A percentile compares a stretch with the other conserved stretches of the same genome.
Evolutionary conservation across 805 yeast species (phyloP).

Genomic region (Wickerhamomyces rabaulensis): DNA sequence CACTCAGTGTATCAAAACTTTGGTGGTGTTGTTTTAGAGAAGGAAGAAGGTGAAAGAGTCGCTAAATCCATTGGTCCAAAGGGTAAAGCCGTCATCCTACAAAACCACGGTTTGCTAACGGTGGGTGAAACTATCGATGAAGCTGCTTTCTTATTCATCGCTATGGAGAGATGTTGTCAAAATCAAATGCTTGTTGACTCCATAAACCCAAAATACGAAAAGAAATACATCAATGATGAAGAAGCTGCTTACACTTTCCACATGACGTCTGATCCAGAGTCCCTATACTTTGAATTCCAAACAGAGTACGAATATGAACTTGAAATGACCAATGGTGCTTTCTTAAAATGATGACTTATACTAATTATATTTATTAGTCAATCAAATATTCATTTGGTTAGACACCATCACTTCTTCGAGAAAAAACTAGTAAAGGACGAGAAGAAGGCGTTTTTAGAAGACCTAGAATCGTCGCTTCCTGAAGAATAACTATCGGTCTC

Average conservation of each 20-base stretch:
- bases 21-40: conserved; percentile 75
- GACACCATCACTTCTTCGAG: no score
- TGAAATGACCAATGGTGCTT: conserved; percentile 23
- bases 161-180: conserved; percentile 61
- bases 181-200: conserved; percentile 63
- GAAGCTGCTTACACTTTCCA: conserved; percentile 64
- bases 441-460: no score
- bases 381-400: no score
- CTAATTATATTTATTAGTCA: no score
- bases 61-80: conserved; percentile 52
- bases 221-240: conserved; percentile 45
- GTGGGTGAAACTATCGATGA: conserved; percentile 69
- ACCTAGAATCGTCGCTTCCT: no score
- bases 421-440: no score
- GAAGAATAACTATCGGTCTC: no score
- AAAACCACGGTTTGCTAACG: conserved; percentile 70
- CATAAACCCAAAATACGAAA: conserved; percentile 31
- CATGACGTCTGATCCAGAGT: conserved; percentile 58
- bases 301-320: conserved; percentile 55
- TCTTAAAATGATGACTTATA: conserved; percentile 10
- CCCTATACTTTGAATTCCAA: conserved; percentile 69
- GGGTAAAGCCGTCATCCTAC: conserved; percentile 52
- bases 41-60: conserved; percentile 55
- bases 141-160: conserved; percentile 61
- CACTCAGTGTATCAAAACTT: conserved; percentile 65